Evolutionary conservation across 371 early-diverging fungal species (phyloP).

Genomic region (Capillidium heterosporum): DNA sequence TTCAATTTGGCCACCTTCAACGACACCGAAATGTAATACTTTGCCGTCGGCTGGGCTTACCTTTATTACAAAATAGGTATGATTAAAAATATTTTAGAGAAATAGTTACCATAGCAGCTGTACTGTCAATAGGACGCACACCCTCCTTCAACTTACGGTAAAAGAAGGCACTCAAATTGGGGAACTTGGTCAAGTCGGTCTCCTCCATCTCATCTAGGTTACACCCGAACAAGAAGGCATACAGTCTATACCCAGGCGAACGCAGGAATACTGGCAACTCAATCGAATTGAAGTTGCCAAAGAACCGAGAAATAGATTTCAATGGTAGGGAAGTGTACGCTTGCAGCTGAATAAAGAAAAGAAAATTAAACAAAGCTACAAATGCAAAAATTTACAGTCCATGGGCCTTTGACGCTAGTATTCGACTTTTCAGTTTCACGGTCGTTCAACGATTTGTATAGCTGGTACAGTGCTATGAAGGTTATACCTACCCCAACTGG

Average conservation of each 20-base stretch:
- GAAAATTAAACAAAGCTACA: background rate
- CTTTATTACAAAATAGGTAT: conserved; percentile 11
- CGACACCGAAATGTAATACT: conserved; percentile 72
- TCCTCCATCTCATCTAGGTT: conserved; percentile 84
- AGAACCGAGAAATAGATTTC: conserved; percentile 67
- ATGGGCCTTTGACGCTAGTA: conserved; percentile 46
- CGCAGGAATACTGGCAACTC: conserved; percentile 66
- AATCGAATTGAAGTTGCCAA: conserved; percentile 66
- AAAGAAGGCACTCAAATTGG: conserved; percentile 77
- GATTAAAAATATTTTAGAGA: background rate
- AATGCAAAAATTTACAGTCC: conserved; percentile 39
- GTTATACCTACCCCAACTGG: conserved; percentile 62
- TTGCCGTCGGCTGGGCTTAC: conserved; percentile 80
- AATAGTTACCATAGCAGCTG: conserved; percentile 33
- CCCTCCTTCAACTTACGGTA: conserved; percentile 67
- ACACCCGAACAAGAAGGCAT: conserved; percentile 74
- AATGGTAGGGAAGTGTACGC: conserved; percentile 73
- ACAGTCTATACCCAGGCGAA: conserved; percentile 48
- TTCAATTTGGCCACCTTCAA: conserved; percentile 58
- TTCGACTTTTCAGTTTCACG: conserved; percentile 11
- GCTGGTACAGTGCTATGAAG: conserved; percentile 39
- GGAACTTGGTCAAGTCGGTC: conserved; percentile 52
- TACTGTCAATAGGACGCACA: conserved; percentile 46
- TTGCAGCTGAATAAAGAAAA: conserved; percentile 35
- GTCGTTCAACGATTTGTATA: conserved; percentile 26